These are phyloP conservation scores for Linum usitatissimum DNA, from an alignment of 345 rosid species.

Conservation along the genomic window DNA sequence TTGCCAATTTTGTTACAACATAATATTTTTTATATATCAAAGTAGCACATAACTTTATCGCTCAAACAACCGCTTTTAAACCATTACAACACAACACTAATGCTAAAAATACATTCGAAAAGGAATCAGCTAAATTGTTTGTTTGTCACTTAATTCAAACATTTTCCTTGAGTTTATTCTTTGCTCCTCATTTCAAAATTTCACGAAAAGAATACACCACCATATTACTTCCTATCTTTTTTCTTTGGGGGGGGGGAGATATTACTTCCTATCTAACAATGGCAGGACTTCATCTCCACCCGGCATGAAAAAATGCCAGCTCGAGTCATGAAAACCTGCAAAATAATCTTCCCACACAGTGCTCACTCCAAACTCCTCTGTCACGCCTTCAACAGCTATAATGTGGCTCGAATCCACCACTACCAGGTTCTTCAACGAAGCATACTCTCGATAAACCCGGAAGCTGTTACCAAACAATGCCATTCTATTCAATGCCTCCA, in stretches of 20 bases:
- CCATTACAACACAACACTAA: too few species aligned
- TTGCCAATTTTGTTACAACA: too few species aligned
- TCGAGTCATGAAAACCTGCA: constrained; percentile 74
- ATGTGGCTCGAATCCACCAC: constrained; percentile 32
- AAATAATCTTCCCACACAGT: constrained; percentile 55
- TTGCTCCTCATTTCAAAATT: too few species aligned
- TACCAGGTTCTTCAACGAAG: constrained; percentile 29
- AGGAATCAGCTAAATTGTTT: too few species aligned
- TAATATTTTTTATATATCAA: too few species aligned
- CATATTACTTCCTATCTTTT: not conserved
- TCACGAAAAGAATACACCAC: too few species aligned
- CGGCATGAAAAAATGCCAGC: constrained; percentile 84
- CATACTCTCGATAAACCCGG: constrained; percentile 39
- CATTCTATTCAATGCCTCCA: constrained; percentile 32
- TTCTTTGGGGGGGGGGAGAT: too few species aligned
- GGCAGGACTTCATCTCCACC: constrained; percentile 11
- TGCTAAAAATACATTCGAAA: too few species aligned
- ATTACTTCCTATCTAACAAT: not conserved
- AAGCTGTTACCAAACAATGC: constrained; percentile 78
- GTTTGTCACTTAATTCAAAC: too few species aligned
- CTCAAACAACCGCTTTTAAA: too few species aligned
- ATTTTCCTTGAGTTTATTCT: too few species aligned
- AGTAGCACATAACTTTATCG: too few species aligned
- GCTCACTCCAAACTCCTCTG: constrained; percentile 39
- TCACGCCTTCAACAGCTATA: constrained; percentile 32